Conservation (phyloP, 805 yeast species). For the Maudiozyma saulgeensis region DNA sequence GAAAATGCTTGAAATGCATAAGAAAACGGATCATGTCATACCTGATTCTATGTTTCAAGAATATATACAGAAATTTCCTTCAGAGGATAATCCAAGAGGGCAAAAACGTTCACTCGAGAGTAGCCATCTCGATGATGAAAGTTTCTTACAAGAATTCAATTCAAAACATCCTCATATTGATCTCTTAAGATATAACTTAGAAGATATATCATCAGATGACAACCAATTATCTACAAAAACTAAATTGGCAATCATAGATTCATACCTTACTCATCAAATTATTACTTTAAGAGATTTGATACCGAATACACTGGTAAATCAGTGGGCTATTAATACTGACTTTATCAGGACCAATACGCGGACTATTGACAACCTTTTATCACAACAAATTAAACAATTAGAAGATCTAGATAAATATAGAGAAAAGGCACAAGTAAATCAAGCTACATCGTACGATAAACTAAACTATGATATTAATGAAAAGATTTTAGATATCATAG, state of each 20-base stretch:
- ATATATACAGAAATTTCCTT: background rate
- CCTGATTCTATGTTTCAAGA: background rate
- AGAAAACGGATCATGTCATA: background rate
- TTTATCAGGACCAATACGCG: conserved; percentile 24
- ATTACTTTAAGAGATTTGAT: conserved; percentile 32
- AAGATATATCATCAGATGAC: conserved; percentile 1
- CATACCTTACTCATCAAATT: conserved; percentile 26
- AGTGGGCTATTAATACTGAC: conserved; percentile 32
- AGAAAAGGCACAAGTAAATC: conserved; percentile 35
- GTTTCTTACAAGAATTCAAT: conserved; percentile 3
- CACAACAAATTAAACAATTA: conserved; percentile 34
- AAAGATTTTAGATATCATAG: conserved; percentile 29
- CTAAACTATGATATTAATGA: conserved; percentile 44
- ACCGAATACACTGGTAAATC: conserved; percentile 29
- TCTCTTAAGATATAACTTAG: conserved; percentile 19
- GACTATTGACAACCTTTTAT: conserved; percentile 22
- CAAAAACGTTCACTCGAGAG: conserved; percentile 1
- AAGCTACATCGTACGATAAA: conserved; percentile 36
- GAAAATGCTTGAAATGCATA: background rate
- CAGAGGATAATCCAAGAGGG: background rate
- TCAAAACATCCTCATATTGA: conserved; percentile 24
- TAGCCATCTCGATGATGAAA: conserved; percentile 5
- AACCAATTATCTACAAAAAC: conserved; percentile 6
- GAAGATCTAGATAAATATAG: conserved; percentile 37
- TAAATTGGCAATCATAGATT: conserved; percentile 15